Conservation (phyloP, 176 grass and related monocot genomes). For the Lolium rigidum region DNA sequence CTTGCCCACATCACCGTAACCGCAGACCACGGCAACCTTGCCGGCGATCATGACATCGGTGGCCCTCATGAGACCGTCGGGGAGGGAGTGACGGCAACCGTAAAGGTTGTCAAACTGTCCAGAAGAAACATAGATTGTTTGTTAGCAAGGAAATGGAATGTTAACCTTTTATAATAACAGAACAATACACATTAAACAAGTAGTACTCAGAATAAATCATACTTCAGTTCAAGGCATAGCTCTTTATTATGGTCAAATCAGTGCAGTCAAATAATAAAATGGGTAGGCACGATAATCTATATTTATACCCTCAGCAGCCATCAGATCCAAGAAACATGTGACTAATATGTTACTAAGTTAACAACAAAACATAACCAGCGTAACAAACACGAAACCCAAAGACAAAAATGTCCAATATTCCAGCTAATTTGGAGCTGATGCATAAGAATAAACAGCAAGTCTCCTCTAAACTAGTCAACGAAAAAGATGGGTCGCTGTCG, state of each 20-base stretch:
- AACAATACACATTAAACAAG: neutral
- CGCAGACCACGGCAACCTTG: slow-evolving; percentile 87
- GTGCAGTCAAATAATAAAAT: neutral
- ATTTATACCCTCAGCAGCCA: neutral
- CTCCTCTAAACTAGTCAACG: neutral
- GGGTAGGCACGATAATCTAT: neutral
- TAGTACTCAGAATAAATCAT: neutral
- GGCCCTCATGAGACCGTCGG: slow-evolving; percentile 97
- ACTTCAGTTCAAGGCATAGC: neutral
- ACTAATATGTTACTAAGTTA: neutral
- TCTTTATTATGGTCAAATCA: neutral
- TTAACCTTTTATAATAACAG: no score
- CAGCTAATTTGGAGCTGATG: neutral
- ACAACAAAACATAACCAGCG: neutral
- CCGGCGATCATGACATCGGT: slow-evolving; percentile 99
- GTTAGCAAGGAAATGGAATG: neutral
- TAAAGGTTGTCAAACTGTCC: slow-evolving; percentile 94
- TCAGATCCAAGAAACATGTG: slow-evolving; percentile 11
- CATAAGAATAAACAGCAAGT: neutral
- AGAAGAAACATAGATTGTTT: neutral
- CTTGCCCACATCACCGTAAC: slow-evolving; percentile 97
- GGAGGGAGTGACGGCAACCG: slow-evolving; percentile 97
- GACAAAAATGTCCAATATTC: neutral
- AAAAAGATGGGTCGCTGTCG: neutral
- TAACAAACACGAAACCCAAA: neutral